A percentile compares a stretch with the other conserved stretches of the same genome.
phyloP scores from a whole-genome alignment of 371 early-diverging fungal species.

The Zopfochytrium polystomum region DNA sequence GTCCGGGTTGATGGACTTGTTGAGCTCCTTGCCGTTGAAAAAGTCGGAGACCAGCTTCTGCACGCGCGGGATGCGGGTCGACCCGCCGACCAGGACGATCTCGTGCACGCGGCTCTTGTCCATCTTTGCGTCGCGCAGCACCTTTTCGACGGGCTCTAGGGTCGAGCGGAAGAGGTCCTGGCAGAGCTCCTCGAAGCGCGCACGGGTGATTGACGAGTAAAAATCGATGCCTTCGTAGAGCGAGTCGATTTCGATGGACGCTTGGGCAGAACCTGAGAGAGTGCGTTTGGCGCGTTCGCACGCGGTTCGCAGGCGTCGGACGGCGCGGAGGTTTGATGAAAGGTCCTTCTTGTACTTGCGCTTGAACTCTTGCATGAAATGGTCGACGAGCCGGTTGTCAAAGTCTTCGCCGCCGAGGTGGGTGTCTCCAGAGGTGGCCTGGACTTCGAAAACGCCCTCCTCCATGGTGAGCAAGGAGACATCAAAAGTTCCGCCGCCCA shows the following conservation, averaged over 20 bases:
- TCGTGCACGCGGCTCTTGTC: constrained; percentile 89
- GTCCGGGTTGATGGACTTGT: constrained; percentile 94
- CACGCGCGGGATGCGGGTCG: constrained; percentile 99
- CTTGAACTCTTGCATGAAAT: not conserved
- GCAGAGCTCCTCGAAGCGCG: constrained; percentile 88
- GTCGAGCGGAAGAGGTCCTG: constrained; percentile 89
- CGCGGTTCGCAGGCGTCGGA: not conserved
- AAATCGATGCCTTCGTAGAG: not conserved
- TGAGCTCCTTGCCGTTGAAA: constrained; percentile 94
- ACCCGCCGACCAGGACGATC: constrained; percentile 98
- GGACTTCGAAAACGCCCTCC: constrained; percentile 81
- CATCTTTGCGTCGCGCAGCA: constrained; percentile 87
- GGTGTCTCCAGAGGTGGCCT: constrained; percentile 89
- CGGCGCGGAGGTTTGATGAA: not conserved
- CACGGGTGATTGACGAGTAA: not conserved
- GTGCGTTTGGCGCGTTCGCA: not conserved
- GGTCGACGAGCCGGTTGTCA: constrained; percentile 66
- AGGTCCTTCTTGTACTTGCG: not conserved
- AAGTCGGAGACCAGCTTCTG: constrained; percentile 93
- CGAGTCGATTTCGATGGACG: not conserved
- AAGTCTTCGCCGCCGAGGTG: constrained; percentile 95
- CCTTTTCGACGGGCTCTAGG: constrained; percentile 92
- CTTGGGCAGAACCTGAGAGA: not conserved
- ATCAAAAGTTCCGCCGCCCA: constrained; percentile 95
- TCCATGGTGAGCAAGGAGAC: constrained; percentile 87